Conservation (phyloP, 2,329 filamentous ascomycete species). For the Fusarium nelsonii region DNA sequence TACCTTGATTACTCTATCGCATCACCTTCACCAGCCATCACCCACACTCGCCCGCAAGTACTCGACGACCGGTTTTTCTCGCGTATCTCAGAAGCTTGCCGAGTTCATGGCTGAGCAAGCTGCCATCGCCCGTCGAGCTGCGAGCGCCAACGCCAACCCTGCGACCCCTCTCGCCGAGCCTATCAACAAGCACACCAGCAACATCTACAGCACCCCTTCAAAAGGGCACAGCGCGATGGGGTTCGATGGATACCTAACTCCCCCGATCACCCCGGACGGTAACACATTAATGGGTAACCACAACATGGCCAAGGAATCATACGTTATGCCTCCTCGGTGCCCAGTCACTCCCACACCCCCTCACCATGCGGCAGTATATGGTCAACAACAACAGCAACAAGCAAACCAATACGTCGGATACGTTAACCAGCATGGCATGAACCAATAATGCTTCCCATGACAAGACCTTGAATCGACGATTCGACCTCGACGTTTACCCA, state of each 20-base stretch:
- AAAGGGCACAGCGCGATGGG: constrained; percentile 76
- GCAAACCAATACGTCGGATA: constrained; percentile 52
- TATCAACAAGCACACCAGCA: constrained; percentile 62
- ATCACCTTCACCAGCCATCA: constrained; percentile 70
- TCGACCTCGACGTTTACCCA: constrained; percentile 18
- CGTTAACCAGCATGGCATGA: constrained; percentile 58
- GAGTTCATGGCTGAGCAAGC: constrained; percentile 72
- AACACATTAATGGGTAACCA: constrained; percentile 64
- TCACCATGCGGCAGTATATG: constrained; percentile 53
- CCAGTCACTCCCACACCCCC: constrained; percentile 73
- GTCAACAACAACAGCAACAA: constrained; percentile 52
- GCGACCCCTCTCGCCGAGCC: constrained; percentile 71
- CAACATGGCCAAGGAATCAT: constrained; percentile 61
- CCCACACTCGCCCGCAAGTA: constrained; percentile 71
- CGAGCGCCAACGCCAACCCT: constrained; percentile 56
- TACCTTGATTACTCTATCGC: constrained; percentile 70
- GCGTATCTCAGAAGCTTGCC: constrained; percentile 67
- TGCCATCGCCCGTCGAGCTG: constrained; percentile 63
- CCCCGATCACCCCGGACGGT: constrained; percentile 85
- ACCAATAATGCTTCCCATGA: constrained; percentile 55
- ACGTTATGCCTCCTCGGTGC: constrained; percentile 65
- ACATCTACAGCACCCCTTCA: constrained; percentile 82
- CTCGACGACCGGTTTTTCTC: constrained; percentile 64
- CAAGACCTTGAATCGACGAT: constrained; percentile 24
- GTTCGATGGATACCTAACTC: constrained; percentile 83